Evolutionary conservation across 176 grass and related monocot genomes (phyloP).

Genomic region (Bromus sterilis): DNA sequence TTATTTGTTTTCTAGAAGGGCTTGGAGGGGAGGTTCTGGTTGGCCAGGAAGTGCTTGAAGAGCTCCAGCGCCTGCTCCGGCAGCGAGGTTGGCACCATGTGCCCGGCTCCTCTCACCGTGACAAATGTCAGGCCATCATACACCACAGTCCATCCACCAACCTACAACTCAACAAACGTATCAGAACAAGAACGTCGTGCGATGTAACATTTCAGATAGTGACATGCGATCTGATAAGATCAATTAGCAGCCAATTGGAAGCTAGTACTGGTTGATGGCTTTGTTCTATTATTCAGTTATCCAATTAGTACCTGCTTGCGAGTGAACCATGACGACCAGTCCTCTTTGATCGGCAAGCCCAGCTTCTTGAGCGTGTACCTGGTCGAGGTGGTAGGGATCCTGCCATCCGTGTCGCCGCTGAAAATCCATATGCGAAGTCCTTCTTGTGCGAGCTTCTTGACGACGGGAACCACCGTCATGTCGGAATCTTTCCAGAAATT

Average conservation of each 20-base stretch:
- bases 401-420: constrained; percentile 52
- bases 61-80: constrained; percentile 8
- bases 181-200: not conserved
- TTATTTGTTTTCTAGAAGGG: constrained; percentile 12
- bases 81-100: constrained; percentile 32
- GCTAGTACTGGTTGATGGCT: not conserved
- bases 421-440: constrained; percentile 44
- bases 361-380: constrained; percentile 51
- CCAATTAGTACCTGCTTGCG: constrained; percentile 32
- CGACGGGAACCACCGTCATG: constrained; percentile 30
- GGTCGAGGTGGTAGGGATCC: constrained; percentile 49
- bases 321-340: constrained; percentile 41
- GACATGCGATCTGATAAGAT: not conserved
- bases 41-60: constrained; percentile 33
- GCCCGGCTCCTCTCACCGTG: constrained; percentile 38
- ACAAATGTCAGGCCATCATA: constrained; percentile 51
- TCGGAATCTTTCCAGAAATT: constrained; percentile 27
- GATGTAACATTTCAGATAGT: not conserved
- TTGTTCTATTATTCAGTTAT: not conserved
- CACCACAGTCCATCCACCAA: constrained; percentile 51
- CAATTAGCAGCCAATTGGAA: not conserved
- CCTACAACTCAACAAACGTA: constrained; percentile 12
- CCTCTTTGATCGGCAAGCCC: constrained; percentile 25
- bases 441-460: constrained; percentile 38
- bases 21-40: constrained; percentile 22